Evolutionary conservation across 2,329 filamentous ascomycete species (phyloP).

Genomic region (Daldinia sp.): DNA sequence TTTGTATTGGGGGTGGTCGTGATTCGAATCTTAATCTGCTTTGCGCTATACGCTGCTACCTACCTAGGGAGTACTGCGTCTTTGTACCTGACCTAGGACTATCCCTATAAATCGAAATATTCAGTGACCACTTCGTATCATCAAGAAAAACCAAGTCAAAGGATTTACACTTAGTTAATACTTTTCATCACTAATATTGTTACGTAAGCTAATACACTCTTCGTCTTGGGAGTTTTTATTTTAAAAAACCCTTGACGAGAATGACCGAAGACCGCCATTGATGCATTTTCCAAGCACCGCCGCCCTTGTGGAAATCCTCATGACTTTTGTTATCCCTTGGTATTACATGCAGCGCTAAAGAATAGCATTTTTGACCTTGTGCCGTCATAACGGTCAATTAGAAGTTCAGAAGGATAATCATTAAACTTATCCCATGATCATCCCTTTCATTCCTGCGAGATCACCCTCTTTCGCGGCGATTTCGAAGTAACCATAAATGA

Average conservation of each 20-base stretch:
- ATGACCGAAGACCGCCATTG: conserved; percentile 44
- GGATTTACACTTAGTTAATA: conserved; percentile 2
- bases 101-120: neutral
- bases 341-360: conserved; percentile 48
- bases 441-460: conserved; percentile 82
- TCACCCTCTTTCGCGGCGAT: conserved; percentile 99
- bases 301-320: conserved; percentile 45
- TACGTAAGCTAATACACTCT: conserved; percentile 42
- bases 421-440: conserved; percentile 73
- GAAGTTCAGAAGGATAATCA: conserved; percentile 24
- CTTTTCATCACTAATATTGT: conserved; percentile 36
- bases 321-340: conserved; percentile 47
- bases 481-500: conserved; percentile 99
- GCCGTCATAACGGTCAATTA: conserved; percentile 37
- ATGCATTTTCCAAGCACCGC: conserved; percentile 49
- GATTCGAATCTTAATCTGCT: neutral
- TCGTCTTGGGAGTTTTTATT: conserved; percentile 14
- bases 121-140: neutral
- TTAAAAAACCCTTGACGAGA: conserved; percentile 31
- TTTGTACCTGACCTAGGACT: neutral
- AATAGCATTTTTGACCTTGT: conserved; percentile 44
- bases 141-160: neutral
- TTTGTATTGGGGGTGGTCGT: neutral
- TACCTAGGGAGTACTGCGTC: neutral
- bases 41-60: neutral